phyloP scores from a whole-genome alignment of 371 early-diverging fungal genomes.

The Mucor velutinosus region DNA sequence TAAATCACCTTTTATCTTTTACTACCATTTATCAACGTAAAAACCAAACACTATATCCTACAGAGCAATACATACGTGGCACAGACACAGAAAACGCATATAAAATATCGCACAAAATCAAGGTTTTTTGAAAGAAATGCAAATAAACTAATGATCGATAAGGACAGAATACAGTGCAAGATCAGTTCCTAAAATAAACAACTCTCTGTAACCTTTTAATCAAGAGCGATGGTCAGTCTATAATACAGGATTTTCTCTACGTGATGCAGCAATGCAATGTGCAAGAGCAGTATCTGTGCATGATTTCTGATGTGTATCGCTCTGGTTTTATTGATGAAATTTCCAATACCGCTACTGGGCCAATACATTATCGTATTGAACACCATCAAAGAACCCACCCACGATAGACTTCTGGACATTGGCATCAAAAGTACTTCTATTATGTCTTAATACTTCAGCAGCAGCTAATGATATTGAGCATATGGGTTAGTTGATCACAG shows the following conservation, averaged over 20 bases:
- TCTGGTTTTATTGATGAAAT: not conserved
- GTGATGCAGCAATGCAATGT: not conserved
- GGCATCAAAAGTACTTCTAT: conserved; percentile 65
- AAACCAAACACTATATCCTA: too few species aligned
- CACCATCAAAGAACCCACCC: conserved; percentile 69
- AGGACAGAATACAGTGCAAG: not conserved
- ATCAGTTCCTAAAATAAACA: not conserved
- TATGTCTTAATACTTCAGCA: conserved; percentile 72
- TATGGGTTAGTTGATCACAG: not conserved
- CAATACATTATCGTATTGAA: conserved; percentile 67
- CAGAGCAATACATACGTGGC: too few species aligned
- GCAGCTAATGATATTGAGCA: conserved; percentile 54
- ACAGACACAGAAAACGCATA: too few species aligned
- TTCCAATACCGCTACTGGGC: not conserved
- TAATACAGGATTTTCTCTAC: not conserved
- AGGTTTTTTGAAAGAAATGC: too few species aligned
- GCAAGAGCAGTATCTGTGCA: not conserved
- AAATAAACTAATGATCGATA: not conserved
- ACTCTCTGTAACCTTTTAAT: not conserved
- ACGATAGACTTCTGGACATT: conserved; percentile 73
- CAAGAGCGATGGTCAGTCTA: not conserved
- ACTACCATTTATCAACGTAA: too few species aligned
- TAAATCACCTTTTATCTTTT: too few species aligned
- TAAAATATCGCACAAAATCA: too few species aligned
- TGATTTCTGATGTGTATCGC: not conserved